These are phyloP conservation scores for Bullera alba DNA, from an alignment of 768 basidiomycete genomes.

Conservation along the genomic window DNA sequence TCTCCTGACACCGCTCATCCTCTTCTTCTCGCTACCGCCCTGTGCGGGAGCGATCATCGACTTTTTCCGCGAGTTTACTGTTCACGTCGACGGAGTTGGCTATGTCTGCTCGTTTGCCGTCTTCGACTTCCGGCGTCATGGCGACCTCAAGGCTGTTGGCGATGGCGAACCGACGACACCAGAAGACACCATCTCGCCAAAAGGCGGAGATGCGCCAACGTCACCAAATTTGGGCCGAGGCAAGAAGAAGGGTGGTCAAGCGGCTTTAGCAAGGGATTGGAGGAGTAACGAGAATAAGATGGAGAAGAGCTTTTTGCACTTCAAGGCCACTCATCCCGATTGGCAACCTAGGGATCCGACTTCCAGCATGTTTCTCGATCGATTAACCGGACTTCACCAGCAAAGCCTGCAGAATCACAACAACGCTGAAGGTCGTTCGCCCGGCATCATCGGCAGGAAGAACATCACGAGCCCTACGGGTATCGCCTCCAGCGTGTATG, in stretches of 20 bases:
- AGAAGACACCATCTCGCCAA: not conserved
- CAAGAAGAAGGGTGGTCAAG: not conserved
- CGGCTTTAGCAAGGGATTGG: not conserved
- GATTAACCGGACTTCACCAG: conserved; percentile 52
- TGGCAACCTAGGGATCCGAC: conserved; percentile 90
- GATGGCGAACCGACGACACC: not conserved
- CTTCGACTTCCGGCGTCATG: conserved; percentile 93
- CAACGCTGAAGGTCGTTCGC: too few species aligned
- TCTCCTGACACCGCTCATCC: conserved; percentile 83
- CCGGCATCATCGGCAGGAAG: not conserved
- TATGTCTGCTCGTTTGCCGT: conserved; percentile 98
- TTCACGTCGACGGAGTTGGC: conserved; percentile 91
- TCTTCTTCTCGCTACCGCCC: conserved; percentile 83
- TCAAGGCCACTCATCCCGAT: conserved; percentile 72
- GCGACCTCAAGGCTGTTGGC: conserved; percentile 68
- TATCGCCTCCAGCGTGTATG: not conserved
- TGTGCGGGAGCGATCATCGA: conserved; percentile 90
- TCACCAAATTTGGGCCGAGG: not conserved
- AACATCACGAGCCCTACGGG: not conserved
- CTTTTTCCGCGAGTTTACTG: conserved; percentile 96
- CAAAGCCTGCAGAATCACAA: conserved; percentile 1
- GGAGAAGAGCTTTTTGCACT: conserved; percentile 62
- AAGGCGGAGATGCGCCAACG: not conserved
- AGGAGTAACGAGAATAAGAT: conserved; percentile 58
- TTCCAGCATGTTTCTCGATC: conserved; percentile 79